A percentile compares a stretch with the other conserved stretches of the same genome.
phyloP scores from a whole-genome alignment of 371 early-diverging fungal genomes.

The Batkoa obscura region DNA sequence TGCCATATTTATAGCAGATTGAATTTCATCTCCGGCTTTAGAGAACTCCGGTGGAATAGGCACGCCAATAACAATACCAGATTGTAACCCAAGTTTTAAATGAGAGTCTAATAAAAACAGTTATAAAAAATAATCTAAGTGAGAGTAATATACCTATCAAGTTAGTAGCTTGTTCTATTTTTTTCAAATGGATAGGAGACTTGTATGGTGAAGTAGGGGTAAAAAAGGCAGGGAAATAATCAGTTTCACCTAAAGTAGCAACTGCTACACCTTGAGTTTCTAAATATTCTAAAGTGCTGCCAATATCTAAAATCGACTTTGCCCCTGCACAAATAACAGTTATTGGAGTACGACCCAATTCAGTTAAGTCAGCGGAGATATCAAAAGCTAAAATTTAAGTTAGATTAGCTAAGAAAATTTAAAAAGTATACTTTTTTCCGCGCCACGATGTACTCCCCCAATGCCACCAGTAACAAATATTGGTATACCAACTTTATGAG shows the following conservation, averaged over 20 bases:
- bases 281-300: constrained; percentile 69
- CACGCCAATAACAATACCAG: constrained; percentile 72
- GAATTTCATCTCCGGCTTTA: constrained; percentile 28
- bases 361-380: constrained; percentile 79
- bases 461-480: constrained; percentile 94
- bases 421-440: constrained; percentile 30
- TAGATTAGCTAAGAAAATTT: not conserved
- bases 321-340: constrained; percentile 89
- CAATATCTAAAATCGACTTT: constrained; percentile 84
- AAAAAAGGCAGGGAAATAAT: constrained; percentile 81
- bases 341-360: constrained; percentile 73
- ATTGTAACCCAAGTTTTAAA: constrained; percentile 19
- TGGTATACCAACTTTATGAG: constrained; percentile 62
- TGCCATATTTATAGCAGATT: constrained; percentile 47
- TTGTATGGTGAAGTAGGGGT: constrained; percentile 27
- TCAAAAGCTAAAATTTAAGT: constrained; percentile 38
- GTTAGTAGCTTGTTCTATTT: constrained; percentile 30
- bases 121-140: not conserved
- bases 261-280: constrained; percentile 92
- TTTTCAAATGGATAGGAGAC: constrained; percentile 9
- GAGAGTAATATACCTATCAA: not conserved
- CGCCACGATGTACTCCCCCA: constrained; percentile 87
- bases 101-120: not conserved
- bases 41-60: constrained; percentile 66
- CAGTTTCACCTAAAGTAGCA: constrained; percentile 35